A percentile compares a stretch with the other conserved stretches of the same genome.
These are phyloP conservation scores for Pholiota microspora DNA, from an alignment of 768 basidiomycete genomes.

Conservation along the genomic window DNA sequence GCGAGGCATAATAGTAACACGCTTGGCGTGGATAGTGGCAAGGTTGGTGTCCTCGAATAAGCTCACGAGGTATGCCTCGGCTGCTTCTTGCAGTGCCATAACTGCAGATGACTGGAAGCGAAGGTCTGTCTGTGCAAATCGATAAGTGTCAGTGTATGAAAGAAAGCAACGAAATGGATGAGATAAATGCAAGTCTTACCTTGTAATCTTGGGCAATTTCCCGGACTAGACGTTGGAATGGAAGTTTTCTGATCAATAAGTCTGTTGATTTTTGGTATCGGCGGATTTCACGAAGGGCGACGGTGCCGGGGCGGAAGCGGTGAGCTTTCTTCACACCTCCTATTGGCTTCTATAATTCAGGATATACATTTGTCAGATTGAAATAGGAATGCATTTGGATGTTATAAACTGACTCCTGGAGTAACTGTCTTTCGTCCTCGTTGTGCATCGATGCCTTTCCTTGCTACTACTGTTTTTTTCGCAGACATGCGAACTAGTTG, in stretches of 20 bases:
- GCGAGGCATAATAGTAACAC: slow-evolving; percentile 82
- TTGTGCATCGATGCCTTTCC: too few species aligned
- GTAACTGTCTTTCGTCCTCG: not conserved
- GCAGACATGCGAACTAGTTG: slow-evolving; percentile 27
- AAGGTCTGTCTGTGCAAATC: slow-evolving; percentile 47
- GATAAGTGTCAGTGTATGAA: slow-evolving; percentile 37
- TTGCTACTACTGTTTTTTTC: not conserved
- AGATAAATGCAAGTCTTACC: not conserved
- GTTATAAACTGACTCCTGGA: not conserved
- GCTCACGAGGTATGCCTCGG: slow-evolving; percentile 76
- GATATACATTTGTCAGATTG: not conserved
- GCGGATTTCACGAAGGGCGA: slow-evolving; percentile 22
- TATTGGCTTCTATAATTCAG: not conserved
- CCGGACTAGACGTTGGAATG: slow-evolving; percentile 24
- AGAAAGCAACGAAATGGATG: too few species aligned
- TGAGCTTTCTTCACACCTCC: slow-evolving; percentile 43
- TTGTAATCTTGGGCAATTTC: slow-evolving; percentile 22
- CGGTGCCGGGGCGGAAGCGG: slow-evolving; percentile 16
- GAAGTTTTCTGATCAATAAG: slow-evolving; percentile 21
- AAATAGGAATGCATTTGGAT: too few species aligned
- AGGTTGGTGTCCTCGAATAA: slow-evolving; percentile 74
- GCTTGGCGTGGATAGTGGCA: slow-evolving; percentile 85
- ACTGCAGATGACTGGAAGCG: slow-evolving; percentile 83
- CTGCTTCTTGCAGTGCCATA: slow-evolving; percentile 80
- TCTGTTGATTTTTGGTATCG: slow-evolving; percentile 20